Conservation (phyloP, 257 asterid genomes). For the Lycium barbarum region DNA sequence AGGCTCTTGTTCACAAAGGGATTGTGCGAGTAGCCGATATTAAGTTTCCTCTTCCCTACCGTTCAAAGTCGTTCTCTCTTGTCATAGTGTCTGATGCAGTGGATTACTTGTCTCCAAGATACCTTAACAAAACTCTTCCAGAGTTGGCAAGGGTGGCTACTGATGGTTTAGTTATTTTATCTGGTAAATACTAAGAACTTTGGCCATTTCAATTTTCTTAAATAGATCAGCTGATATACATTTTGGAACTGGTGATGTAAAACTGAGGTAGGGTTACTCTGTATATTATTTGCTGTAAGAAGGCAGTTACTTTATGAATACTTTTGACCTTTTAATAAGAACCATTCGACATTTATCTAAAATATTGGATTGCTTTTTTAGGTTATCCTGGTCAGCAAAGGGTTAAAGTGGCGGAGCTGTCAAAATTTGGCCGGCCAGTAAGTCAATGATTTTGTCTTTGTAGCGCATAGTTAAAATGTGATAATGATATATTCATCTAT, state of each 20-base stretch:
- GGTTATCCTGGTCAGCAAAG: constrained; percentile 88
- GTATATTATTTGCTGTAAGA: neutral
- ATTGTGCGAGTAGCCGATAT: constrained; percentile 87
- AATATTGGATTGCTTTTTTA: constrained; percentile 37
- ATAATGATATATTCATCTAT: neutral
- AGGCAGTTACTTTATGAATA: neutral
- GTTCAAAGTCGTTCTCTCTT: constrained; percentile 82
- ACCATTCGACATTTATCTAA: neutral
- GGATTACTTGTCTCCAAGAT: constrained; percentile 87
- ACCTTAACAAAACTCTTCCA: constrained; percentile 78
- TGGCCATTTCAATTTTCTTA: constrained; percentile 14
- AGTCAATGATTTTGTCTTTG: constrained; percentile 40
- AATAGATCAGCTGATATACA: neutral
- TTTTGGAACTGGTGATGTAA: constrained; percentile 13
- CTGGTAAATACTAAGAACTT: constrained; percentile 57
- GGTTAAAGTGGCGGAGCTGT: constrained; percentile 77
- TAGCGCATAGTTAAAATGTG: neutral
- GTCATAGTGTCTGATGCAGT: constrained; percentile 82
- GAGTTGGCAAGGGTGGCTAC: constrained; percentile 76
- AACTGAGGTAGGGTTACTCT: neutral
- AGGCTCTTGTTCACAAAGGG: constrained; percentile 77
- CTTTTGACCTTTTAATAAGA: neutral
- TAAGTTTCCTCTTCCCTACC: constrained; percentile 89
- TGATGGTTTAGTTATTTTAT: constrained; percentile 75
- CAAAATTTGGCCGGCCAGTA: constrained; percentile 94